Percentiles rank a stretch among this genome's conserved stretches.
Conservation (phyloP, 2,329 filamentous ascomycete genomes). For the Whalleya microplaca region DNA sequence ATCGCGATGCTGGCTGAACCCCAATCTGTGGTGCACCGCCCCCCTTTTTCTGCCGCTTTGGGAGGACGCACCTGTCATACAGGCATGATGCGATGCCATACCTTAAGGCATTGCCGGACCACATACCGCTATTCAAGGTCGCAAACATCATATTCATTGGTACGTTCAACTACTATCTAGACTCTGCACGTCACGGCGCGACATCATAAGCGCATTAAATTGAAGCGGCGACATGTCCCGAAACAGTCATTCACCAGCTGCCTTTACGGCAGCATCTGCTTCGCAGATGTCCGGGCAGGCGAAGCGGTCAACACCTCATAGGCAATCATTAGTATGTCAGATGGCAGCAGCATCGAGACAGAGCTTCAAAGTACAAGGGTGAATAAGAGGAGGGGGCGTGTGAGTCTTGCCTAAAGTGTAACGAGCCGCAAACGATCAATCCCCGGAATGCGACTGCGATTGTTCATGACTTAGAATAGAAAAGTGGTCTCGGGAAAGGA, state of each 20-base stretch:
- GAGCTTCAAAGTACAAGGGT: conserved; percentile 8
- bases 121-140: background rate
- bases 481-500: conserved; percentile 9
- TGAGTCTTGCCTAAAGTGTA: conserved; percentile 14
- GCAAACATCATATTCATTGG: conserved; percentile 9
- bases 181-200: conserved; percentile 19
- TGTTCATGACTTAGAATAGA: background rate
- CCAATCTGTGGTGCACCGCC: conserved; percentile 22
- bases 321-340: conserved; percentile 1
- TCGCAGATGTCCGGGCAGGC: conserved; percentile 24
- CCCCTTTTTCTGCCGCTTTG: conserved; percentile 15
- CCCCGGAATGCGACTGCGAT: background rate
- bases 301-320: conserved; percentile 23
- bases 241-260: conserved; percentile 18
- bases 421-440: background rate
- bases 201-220: conserved; percentile 22
- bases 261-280: conserved; percentile 13
- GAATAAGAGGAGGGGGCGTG: conserved; percentile 7
- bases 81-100: conserved; percentile 9
- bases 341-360: background rate
- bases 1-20: conserved; percentile 1
- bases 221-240: conserved; percentile 23
- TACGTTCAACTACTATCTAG: conserved; percentile 3
- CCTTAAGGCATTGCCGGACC: conserved; percentile 5
- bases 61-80: conserved; percentile 18